Evolutionary conservation across 257 asterid species (phyloP), one percentile per base, ranked within the genome.

Genomic region (Echium plantagineum): DNA sequence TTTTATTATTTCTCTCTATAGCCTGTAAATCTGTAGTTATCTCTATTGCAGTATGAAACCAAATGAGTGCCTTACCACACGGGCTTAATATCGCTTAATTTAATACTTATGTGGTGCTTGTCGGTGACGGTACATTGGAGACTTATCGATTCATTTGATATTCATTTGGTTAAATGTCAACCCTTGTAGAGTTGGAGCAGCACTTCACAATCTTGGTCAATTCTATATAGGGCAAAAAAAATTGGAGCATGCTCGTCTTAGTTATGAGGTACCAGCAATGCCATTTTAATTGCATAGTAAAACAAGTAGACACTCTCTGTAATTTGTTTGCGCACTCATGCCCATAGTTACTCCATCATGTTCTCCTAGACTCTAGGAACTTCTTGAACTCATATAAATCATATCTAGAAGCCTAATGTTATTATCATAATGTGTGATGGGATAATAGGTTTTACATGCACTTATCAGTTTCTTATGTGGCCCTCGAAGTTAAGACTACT

Each of bases 201-300:
- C 98, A 63, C 80, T 88, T 78, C 96, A 85, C 78, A 91, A 91
- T 78, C 85, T 91, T 32, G 98, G 98, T 32, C 95, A 81, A 60
- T 88, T 88, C 78, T 88, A 80, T 69, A 80, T 82, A 31, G 78
- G 72, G 66, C 94, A 80, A 65, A 55, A 84, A 63, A 81, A 80
- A 35, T 62, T 85, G 72, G 94, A 85, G 66, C 73, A 82, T 57
- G 90, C 98, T 66, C 89, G 81, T 55, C 73, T 42, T 46, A 81
- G 91, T 86, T 91, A 82, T 72, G 94, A 91, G 95, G 98, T 91
- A 74, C 58, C 18, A 52, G 31, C 21, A 9, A 47, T 65, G 52
- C 15, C 12, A 35, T 5, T 35, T 35, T 35, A 35, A 35, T 13
- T 35, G 35, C 8, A 17, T 19, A 12, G 20, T 17, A 30, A 32